Conservation (phyloP, 2,329 filamentous ascomycete genomes). For the Hymenotorrendiella dingleyae region DNA sequence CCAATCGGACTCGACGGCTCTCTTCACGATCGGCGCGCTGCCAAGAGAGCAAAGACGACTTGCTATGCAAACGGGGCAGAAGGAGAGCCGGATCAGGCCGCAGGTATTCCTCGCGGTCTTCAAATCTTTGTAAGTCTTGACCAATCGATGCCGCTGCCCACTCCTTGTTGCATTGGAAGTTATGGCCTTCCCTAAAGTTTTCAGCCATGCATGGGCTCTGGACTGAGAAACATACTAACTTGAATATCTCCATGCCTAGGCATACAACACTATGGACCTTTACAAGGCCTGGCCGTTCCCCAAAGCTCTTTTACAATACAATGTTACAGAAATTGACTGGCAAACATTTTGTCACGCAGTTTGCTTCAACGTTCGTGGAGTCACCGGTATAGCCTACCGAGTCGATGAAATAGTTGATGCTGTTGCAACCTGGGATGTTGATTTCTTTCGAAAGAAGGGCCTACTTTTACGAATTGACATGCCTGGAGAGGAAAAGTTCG, state of each 20-base stretch:
- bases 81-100: background rate
- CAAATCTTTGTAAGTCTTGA: no score
- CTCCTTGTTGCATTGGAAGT: no score
- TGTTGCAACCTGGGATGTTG: conserved; percentile 12
- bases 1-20: no score
- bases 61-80: background rate
- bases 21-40: background rate
- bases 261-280: conserved; percentile 8
- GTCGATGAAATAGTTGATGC: conserved; percentile 16
- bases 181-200: no score
- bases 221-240: no score
- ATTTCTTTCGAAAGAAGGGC: conserved; percentile 17
- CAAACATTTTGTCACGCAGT: conserved; percentile 3
- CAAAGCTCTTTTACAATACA: conserved; percentile 7
- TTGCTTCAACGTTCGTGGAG: background rate
- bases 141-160: no score
- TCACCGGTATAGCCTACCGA: conserved; percentile 7
- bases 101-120: conserved; percentile 9
- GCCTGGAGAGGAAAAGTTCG: conserved; percentile 20
- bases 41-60: background rate
- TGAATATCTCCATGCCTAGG: no score
- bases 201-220: no score
- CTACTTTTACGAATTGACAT: conserved; percentile 20
- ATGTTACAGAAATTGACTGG: conserved; percentile 12
- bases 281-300: conserved; percentile 16